Evolutionary conservation across 2,329 filamentous ascomycete species (phyloP), one percentile per base, ranked within the genome.

Genomic region (Arthrinium phaeospermum): DNA sequence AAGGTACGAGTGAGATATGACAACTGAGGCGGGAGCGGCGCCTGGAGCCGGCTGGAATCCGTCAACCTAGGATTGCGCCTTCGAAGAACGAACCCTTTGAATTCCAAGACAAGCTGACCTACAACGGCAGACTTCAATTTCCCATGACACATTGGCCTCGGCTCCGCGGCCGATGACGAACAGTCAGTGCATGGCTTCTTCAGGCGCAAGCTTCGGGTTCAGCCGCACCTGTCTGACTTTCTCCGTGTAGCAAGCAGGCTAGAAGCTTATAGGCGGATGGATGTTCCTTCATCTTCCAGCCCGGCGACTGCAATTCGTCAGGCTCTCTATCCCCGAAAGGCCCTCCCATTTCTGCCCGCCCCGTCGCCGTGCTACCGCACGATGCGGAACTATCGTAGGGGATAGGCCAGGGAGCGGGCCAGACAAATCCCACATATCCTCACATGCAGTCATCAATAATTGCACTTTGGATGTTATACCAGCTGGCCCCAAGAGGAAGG

Each of bases 371-470:
- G 16, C 16, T 22, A 4, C 45, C 19, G 45, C 24, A 53, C 49
- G 12, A 27, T 53, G 49, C 49, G 24, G 49, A 16, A 53, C 16
- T 57, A 5, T 57, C 24, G 14, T 34, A 34, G 7, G 27, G 51
- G 10, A 57, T 4, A 34, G 24, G 30, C 13, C 4, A 30, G 16
- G 27, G 27, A 27, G 27, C 14, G 27, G 34, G 30, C 7, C 30
- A 22, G 6, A 30, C 27, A 34, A 19, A 22, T 61, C 30, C 53
- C 53, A 22, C 30, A n/a, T 61, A 34, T 61, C 5, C 30, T 41
- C 34, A 19, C 57, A 64, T 64, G 57, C 34, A 64, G 57, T 64
- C 57, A 64, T 64, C 57, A 64, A 64, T 41, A 41, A 14, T 22
- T 57, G 34, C 53, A 37, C 53, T 61, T 41, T 64, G 1, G 1